phyloP scores from a whole-genome alignment of 2,329 filamentous ascomycete species.

The Verticillium tricorpus region DNA sequence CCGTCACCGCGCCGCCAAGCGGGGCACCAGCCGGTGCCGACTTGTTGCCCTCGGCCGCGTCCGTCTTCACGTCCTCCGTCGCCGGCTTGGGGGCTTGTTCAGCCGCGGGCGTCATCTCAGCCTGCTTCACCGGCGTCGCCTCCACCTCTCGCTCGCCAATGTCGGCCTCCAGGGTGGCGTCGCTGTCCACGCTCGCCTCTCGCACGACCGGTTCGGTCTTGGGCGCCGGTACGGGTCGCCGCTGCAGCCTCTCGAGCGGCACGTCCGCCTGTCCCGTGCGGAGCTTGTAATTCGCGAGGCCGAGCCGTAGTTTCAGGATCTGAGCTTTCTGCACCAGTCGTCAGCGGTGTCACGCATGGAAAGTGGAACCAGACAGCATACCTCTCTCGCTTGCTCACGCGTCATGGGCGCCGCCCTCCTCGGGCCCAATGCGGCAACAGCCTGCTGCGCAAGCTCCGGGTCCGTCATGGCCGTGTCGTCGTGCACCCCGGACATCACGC shows the following conservation, averaged over 20 bases:
- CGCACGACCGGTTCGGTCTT: not conserved
- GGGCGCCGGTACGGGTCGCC: slow-evolving; percentile 23
- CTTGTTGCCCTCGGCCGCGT: slow-evolving; percentile 14
- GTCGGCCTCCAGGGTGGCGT: slow-evolving; percentile 4
- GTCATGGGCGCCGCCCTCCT: slow-evolving; percentile 28
- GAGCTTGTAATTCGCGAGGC: slow-evolving; percentile 71
- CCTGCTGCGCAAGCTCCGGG: slow-evolving; percentile 29
- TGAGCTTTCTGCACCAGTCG: slow-evolving; percentile 51
- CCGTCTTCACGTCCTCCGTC: not conserved
- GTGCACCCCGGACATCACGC: slow-evolving; percentile 33
- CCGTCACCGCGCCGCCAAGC: slow-evolving; percentile 46
- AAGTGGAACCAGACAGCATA: slow-evolving; percentile 19
- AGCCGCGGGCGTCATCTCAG: slow-evolving; percentile 11
- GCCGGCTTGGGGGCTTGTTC: not conserved
- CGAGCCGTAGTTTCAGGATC: slow-evolving; percentile 62
- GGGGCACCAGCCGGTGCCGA: slow-evolving; percentile 38
- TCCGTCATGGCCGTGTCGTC: slow-evolving; percentile 43
- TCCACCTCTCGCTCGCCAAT: slow-evolving; percentile 1
- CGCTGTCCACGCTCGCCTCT: not conserved
- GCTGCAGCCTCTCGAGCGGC: slow-evolving; percentile 56
- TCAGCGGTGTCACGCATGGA: slow-evolving; percentile 1
- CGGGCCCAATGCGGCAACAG: slow-evolving; percentile 14
- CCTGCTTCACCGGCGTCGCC: slow-evolving; percentile 9
- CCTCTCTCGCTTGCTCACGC: slow-evolving; percentile 49
- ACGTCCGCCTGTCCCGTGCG: slow-evolving; percentile 66